Percentiles rank a stretch among this genome's conserved stretches.
Evolutionary conservation across 129 eudicot genomes (phyloP).

Genomic region (Oenanthe sinensis): DNA sequence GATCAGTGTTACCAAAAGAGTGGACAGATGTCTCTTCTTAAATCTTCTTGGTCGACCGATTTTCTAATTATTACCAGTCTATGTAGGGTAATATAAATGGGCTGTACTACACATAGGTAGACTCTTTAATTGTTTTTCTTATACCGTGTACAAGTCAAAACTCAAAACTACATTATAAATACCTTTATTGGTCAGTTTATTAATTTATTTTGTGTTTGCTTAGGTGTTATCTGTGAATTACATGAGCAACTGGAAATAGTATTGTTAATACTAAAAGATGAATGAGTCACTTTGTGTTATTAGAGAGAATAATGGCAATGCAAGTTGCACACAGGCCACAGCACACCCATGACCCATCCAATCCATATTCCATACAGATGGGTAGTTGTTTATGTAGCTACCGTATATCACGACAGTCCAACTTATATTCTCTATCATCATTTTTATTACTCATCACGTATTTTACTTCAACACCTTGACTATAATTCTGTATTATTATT

Average conservation of each 20-base stretch:
- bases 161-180: not conserved
- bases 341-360: not conserved
- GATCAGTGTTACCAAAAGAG: constrained; percentile 26
- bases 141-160: not conserved
- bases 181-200: not conserved
- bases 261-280: no score
- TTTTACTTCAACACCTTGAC: not conserved
- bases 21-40: constrained; percentile 15
- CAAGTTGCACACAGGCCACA: not conserved
- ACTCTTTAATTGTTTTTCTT: not conserved
- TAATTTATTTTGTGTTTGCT: not conserved
- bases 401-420: not conserved
- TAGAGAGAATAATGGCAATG: not conserved
- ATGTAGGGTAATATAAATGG: not conserved
- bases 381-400: no score
- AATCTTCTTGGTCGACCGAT: not conserved
- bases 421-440: not conserved
- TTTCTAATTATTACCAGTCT: not conserved
- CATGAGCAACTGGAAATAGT: not conserved
- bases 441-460: no score
- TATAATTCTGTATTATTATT: no score
- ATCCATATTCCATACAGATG: no score
- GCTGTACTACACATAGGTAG: not conserved
- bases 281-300: no score
- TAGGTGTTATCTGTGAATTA: not conserved